Conservation (phyloP, 176 grass and related monocot species). For the Ampelocalamus luodianensis region DNA sequence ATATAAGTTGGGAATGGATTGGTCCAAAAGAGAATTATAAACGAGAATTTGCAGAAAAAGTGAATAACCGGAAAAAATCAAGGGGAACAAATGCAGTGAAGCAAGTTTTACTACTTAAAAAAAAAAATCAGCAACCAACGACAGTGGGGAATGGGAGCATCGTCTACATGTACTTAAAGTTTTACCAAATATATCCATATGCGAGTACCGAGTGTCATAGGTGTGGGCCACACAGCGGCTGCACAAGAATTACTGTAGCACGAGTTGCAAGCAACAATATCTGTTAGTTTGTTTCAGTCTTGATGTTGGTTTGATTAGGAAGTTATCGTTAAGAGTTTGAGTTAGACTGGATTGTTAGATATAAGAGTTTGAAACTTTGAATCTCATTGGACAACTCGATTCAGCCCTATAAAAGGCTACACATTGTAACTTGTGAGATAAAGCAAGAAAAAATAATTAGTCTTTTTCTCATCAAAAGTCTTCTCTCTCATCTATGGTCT, state of each 20-base stretch:
- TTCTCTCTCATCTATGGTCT: background rate
- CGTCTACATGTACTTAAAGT: background rate
- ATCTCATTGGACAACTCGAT: background rate
- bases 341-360: background rate
- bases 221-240: background rate
- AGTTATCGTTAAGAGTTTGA: background rate
- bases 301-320: background rate
- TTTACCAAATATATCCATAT: constrained; percentile 21
- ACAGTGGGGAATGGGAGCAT: background rate
- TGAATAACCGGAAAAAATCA: constrained; percentile 15
- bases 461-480: background rate
- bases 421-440: background rate
- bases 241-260: background rate
- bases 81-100: background rate
- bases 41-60: background rate
- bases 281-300: background rate
- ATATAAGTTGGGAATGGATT: constrained; percentile 19
- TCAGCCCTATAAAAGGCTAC: background rate
- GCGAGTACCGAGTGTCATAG: background rate
- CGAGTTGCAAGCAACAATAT: background rate
- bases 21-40: constrained; percentile 6
- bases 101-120: background rate
- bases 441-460: constrained; percentile 1
- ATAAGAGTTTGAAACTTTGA: background rate
- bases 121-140: background rate